phyloP scores from a whole-genome alignment of 139 green algal genomes.

The Picochlorum sp. region DNA sequence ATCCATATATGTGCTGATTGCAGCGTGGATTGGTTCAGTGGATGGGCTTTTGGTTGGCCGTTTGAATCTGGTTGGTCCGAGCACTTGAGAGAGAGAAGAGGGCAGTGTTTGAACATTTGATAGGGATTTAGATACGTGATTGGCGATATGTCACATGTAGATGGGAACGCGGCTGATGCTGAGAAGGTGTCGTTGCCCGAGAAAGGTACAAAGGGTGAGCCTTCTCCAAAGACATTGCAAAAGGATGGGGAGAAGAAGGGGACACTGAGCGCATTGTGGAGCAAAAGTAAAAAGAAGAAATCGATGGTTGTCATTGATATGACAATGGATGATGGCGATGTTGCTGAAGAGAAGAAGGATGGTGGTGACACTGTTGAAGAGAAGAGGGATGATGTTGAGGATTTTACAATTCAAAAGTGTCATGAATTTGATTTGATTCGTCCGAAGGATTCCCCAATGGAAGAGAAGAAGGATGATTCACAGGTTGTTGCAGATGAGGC shows the following conservation, averaged over 20 bases:
- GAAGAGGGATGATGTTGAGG: not conserved
- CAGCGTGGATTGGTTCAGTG: too few species aligned
- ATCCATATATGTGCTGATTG: too few species aligned
- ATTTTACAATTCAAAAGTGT: too few species aligned
- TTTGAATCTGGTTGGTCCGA: too few species aligned
- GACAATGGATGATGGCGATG: not conserved
- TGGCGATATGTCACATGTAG: too few species aligned
- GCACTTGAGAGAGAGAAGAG: too few species aligned
- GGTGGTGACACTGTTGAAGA: not conserved
- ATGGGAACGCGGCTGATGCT: not conserved
- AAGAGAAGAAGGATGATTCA: too few species aligned
- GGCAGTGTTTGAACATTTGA: too few species aligned
- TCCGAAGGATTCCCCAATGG: too few species aligned
- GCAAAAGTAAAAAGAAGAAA: constrained; percentile 4
- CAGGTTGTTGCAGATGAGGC: not conserved
- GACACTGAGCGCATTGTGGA: constrained; percentile 21
- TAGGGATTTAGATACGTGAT: too few species aligned
- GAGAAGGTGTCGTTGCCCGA: not conserved
- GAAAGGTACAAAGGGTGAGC: not conserved
- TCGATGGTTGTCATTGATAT: constrained; percentile 1
- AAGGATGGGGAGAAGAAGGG: constrained; percentile 8
- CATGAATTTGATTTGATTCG: too few species aligned
- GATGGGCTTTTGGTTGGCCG: too few species aligned
- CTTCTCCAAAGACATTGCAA: not conserved
- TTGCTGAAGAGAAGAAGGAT: not conserved